These are phyloP conservation scores for Truncatella angustata DNA, from an alignment of 2,329 filamentous ascomycete species.

Conservation along the genomic window DNA sequence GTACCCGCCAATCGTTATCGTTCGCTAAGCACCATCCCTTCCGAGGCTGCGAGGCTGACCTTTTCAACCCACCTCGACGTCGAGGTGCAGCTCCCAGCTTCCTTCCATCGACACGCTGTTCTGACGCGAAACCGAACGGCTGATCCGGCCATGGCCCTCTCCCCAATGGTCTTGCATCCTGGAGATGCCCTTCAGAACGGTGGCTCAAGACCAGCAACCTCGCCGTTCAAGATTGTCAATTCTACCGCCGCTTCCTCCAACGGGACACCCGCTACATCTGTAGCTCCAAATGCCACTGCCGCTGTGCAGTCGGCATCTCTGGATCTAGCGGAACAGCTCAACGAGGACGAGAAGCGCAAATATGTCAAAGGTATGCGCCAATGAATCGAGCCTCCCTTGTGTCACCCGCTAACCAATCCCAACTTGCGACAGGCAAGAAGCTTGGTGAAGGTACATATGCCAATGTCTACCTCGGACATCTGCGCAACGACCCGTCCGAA, in stretches of 20 bases:
- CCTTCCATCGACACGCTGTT: too few relatives aligned
- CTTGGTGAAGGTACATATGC: constrained; percentile 97
- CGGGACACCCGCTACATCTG: constrained; percentile 38
- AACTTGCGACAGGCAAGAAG: constrained; percentile 65
- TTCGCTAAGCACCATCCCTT: too few relatives aligned
- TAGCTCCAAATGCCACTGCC: constrained; percentile 25
- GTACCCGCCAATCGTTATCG: too few relatives aligned
- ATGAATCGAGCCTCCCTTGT: background rate
- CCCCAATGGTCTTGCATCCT: constrained; percentile 26
- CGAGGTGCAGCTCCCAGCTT: too few relatives aligned
- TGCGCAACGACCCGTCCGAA: constrained; percentile 67
- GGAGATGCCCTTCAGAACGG: constrained; percentile 24
- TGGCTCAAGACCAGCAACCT: constrained; percentile 33
- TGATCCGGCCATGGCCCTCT: constrained; percentile 27
- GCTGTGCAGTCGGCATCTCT: constrained; percentile 32
- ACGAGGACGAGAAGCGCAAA: constrained; percentile 78
- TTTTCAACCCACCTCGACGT: constrained; percentile 9
- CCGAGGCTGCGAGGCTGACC: constrained; percentile 15
- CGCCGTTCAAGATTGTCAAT: constrained; percentile 42
- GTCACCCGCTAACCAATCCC: background rate
- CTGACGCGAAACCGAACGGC: too few relatives aligned
- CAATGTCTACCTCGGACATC: constrained; percentile 86
- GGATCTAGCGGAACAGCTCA: constrained; percentile 76
- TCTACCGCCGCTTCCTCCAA: constrained; percentile 41
- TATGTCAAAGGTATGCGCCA: constrained; percentile 73